phyloP scores from a whole-genome alignment of 2,329 filamentous ascomycete species.

The Colletotrichum horii region DNA sequence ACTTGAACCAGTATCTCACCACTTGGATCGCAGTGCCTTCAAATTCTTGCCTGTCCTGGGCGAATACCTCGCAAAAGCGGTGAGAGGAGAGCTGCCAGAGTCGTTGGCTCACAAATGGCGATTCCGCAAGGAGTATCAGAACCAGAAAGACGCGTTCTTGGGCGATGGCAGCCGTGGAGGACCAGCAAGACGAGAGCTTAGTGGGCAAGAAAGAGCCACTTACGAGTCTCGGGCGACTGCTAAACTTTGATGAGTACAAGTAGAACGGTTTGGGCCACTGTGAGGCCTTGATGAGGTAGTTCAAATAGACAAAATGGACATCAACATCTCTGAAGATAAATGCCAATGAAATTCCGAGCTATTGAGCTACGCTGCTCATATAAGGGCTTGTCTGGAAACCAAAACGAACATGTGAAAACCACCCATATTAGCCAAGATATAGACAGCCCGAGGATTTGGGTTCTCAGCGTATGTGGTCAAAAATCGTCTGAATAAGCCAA shows the following conservation, averaged over 20 bases:
- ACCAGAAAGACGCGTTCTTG: slow-evolving; percentile 11
- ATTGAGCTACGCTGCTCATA: neutral
- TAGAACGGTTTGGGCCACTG: neutral
- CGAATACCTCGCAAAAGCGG: slow-evolving; percentile 28
- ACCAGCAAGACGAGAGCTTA: slow-evolving; percentile 17
- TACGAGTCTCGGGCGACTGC: neutral
- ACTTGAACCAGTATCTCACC: neutral
- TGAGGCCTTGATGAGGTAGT: neutral
- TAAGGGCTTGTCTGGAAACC: too few relatives aligned
- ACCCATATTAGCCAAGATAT: neutral
- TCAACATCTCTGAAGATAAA: neutral
- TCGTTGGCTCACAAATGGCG: slow-evolving; percentile 33
- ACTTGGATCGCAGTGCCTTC: slow-evolving; percentile 21
- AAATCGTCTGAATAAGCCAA: neutral
- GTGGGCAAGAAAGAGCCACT: neutral
- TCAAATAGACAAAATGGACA: neutral
- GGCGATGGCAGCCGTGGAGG: slow-evolving; percentile 36
- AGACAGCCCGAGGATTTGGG: accelerated
- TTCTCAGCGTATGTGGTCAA: accelerated
- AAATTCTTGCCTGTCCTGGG: slow-evolving; percentile 31
- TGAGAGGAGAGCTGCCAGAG: slow-evolving; percentile 27
- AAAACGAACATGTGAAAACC: neutral
- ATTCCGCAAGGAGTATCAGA: slow-evolving; percentile 10
- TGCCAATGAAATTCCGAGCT: neutral
- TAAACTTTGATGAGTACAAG: neutral